Conservation (phyloP, 2,329 filamentous ascomycete genomes). For the Trichoderma oligosporum region DNA sequence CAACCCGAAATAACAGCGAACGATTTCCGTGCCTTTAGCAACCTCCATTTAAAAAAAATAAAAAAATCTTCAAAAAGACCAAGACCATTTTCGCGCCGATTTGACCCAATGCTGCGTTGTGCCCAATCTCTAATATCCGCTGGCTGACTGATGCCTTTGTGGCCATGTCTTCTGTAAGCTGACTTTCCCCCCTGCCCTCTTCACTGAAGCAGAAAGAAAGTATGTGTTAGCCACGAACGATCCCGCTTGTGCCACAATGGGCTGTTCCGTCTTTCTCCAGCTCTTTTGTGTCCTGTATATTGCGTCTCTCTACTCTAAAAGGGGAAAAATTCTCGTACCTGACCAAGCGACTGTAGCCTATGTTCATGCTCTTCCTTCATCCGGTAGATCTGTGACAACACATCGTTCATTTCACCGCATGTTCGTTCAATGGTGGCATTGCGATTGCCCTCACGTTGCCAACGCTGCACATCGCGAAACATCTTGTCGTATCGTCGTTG, state of each 20-base stretch:
- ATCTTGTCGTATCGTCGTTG: slow-evolving; percentile 71
- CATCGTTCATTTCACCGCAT: slow-evolving; percentile 62
- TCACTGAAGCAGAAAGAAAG: slow-evolving; percentile 21
- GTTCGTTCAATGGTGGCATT: slow-evolving; percentile 69
- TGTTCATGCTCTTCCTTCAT: slow-evolving; percentile 42
- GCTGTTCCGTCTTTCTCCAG: not conserved
- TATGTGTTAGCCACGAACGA: slow-evolving; percentile 21
- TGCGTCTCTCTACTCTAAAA: not conserved
- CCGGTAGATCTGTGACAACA: slow-evolving; percentile 56
- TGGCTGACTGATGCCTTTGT: slow-evolving; percentile 17
- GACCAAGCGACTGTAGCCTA: slow-evolving; percentile 34
- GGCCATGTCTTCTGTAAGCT: slow-evolving; percentile 22
- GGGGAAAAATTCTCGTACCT: slow-evolving; percentile 25
- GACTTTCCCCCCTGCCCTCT: slow-evolving; percentile 14
- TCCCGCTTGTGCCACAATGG: slow-evolving; percentile 15
- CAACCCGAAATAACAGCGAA: slow-evolving; percentile 14
- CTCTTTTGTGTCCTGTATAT: not conserved
- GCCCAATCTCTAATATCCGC: slow-evolving; percentile 16
- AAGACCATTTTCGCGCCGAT: slow-evolving; percentile 16
- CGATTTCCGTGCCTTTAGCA: slow-evolving; percentile 15
- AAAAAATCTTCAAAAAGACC: slow-evolving; percentile 1
- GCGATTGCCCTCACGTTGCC: slow-evolving; percentile 71
- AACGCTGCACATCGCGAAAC: slow-evolving; percentile 68
- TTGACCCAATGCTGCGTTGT: slow-evolving; percentile 15
- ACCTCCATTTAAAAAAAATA: slow-evolving; percentile 2